These are phyloP conservation scores for Cadophora gregata DNA, from an alignment of 2,329 filamentous ascomycete genomes.

Conservation along the genomic window DNA sequence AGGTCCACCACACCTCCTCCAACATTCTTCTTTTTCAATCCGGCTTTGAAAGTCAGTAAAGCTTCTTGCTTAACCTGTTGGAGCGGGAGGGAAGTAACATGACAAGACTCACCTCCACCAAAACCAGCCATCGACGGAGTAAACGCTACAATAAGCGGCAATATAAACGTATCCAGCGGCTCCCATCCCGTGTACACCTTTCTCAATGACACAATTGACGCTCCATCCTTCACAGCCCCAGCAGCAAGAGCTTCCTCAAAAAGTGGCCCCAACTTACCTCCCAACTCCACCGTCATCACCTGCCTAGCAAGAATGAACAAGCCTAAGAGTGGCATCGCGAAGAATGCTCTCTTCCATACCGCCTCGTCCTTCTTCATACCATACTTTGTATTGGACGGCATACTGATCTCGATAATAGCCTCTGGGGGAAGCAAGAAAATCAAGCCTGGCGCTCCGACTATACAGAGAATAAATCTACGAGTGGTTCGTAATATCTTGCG, in stretches of 20 bases:
- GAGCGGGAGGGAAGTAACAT: neutral
- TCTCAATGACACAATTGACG: neutral
- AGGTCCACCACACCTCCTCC: constrained; percentile 2
- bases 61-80: neutral
- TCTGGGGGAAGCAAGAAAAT: constrained; percentile 41
- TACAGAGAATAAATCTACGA: constrained; percentile 23
- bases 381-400: constrained; percentile 40
- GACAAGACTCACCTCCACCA: constrained; percentile 11
- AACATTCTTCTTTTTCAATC: neutral
- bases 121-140: constrained; percentile 24
- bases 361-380: constrained; percentile 39
- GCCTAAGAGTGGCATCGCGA: constrained; percentile 27
- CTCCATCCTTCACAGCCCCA: neutral
- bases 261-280: neutral
- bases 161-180: constrained; percentile 15
- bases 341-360: constrained; percentile 25
- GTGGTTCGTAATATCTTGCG: constrained; percentile 22
- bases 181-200: constrained; percentile 10
- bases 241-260: neutral
- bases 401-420: constrained; percentile 25
- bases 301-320: constrained; percentile 2
- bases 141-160: constrained; percentile 13
- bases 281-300: neutral
- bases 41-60: neutral
- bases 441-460: constrained; percentile 35